Base-by-base conservation (phyloP, 345 rosid genomes). In the Lepidium sativum region DNA sequence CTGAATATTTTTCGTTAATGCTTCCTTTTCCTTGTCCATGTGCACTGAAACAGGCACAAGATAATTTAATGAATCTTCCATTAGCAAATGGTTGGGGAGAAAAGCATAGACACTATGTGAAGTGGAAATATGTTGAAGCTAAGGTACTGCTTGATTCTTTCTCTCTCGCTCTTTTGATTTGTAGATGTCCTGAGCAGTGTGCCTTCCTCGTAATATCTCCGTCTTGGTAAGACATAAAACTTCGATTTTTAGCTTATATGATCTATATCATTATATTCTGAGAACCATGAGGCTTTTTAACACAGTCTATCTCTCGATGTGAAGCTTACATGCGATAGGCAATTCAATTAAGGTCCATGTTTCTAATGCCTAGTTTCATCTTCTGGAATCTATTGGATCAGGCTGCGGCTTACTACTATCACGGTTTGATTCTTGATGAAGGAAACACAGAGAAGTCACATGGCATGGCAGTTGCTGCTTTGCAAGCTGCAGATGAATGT, bases 391-490 rank as follows among this genome's bases (percentile, higher is more conserved):
- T n/a, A 44, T 76, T 54, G 50, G 57, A 76, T 54, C 89, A 91
- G 99, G 95, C 95, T 68, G 99, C 91, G 48, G 99, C 99, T 54
- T 95, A 95, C 80, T 95, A 90, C 75, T 95, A 95, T 77, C 99
- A 95, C 44, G 99, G 99, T 62, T 70, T 95, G 80, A 88, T 95
- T 67, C 94, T 95, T 67, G 97, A 95, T 17, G 99, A 90, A 74
- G 97, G 97, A 52, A 91, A 86, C 80, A 91, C 99, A 1, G 97
- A 95, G 80, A 91, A 88, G 75, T 85, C 86, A 57, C 99, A 88
- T 60, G 91, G 92, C 50, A 95, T 91, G 97, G 96, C 97, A 52
- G 87, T 80, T 49, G 95, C 99, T 77, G 97, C 99, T 38, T 71
- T 95, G 66, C 97, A 88, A 77, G 97, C 97, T 42, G 92, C 97